Conservation (phyloP, 352 stramenopile genomes). For the Pelagophyceae sp. region DNA sequence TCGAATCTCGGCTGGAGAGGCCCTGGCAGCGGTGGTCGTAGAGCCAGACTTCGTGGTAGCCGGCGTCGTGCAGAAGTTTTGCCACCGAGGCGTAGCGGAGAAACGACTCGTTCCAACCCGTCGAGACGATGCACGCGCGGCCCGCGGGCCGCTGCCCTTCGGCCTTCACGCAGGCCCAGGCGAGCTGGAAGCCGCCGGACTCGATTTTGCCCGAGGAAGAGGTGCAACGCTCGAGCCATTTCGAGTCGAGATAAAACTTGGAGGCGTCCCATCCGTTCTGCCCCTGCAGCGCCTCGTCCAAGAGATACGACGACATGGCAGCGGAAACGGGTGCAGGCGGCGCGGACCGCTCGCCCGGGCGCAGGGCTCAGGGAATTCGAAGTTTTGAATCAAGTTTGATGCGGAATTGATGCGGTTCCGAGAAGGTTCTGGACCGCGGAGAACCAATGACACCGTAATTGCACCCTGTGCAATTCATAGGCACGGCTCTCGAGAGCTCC, state of each 20-base stretch:
- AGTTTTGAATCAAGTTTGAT: too few relatives aligned
- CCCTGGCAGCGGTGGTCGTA: background rate
- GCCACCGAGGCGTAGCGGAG: background rate
- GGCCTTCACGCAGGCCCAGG: background rate
- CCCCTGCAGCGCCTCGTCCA: too few relatives aligned
- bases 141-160: too few relatives aligned
- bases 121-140: background rate
- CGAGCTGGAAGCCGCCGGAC: background rate
- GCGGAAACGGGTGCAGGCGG: too few relatives aligned
- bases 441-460: too few relatives aligned
- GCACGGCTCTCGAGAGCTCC: too few relatives aligned
- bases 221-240: background rate
- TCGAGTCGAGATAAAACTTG: background rate
- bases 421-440: too few relatives aligned
- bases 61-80: background rate
- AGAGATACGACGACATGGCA: too few relatives aligned
- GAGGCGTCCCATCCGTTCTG: background rate
- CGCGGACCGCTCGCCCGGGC: too few relatives aligned
- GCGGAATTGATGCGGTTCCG: too few relatives aligned
- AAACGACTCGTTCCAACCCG: background rate
- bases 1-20: background rate
- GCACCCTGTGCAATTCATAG: too few relatives aligned
- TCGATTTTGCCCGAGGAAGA: background rate
- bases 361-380: too few relatives aligned
- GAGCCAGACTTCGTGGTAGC: background rate